Percentiles rank a stretch among this genome's conserved stretches.
phyloP scores from a whole-genome alignment of 371 early-diverging fungal genomes.

The Apophysomyces elegans region DNA sequence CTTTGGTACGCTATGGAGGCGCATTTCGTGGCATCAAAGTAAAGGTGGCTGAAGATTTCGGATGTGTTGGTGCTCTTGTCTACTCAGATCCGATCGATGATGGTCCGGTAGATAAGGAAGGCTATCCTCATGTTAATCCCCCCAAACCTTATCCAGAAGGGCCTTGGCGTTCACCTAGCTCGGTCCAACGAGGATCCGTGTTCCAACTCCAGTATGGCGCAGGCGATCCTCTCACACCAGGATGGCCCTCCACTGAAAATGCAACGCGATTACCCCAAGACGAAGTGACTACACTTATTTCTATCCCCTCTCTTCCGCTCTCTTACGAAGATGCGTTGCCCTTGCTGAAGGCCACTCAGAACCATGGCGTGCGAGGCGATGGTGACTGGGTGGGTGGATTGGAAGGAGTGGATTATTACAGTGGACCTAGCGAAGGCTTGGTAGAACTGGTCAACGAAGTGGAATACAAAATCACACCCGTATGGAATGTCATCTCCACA shows the following conservation, averaged over 20 bases:
- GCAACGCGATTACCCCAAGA: conserved; percentile 54
- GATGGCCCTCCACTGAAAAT: conserved; percentile 57
- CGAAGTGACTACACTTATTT: conserved; percentile 51
- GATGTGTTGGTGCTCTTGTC: conserved; percentile 62
- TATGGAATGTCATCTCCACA: conserved; percentile 68
- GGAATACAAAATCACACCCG: conserved; percentile 59
- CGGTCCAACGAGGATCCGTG: conserved; percentile 67
- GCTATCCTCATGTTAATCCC: conserved; percentile 40
- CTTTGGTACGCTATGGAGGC: conserved; percentile 64
- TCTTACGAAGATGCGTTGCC: conserved; percentile 69
- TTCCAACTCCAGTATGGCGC: conserved; percentile 49
- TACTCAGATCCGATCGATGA: conserved; percentile 29
- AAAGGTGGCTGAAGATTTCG: conserved; percentile 60
- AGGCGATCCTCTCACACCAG: conserved; percentile 74
- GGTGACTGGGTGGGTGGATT: conserved; percentile 55
- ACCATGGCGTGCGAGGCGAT: conserved; percentile 41
- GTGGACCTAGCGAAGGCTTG: conserved; percentile 57
- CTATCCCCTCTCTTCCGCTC: conserved; percentile 71
- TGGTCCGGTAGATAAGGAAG: conserved; percentile 24
- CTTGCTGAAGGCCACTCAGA: conserved; percentile 55
- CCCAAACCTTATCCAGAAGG: conserved; percentile 66
- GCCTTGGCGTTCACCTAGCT: conserved; percentile 65
- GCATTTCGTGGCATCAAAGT: conserved; percentile 67
- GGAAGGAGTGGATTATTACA: conserved; percentile 52
- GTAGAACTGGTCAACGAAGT: conserved; percentile 60